These are phyloP conservation scores for Ogataea neopini DNA, from an alignment of 805 yeast genomes.

Conservation along the genomic window DNA sequence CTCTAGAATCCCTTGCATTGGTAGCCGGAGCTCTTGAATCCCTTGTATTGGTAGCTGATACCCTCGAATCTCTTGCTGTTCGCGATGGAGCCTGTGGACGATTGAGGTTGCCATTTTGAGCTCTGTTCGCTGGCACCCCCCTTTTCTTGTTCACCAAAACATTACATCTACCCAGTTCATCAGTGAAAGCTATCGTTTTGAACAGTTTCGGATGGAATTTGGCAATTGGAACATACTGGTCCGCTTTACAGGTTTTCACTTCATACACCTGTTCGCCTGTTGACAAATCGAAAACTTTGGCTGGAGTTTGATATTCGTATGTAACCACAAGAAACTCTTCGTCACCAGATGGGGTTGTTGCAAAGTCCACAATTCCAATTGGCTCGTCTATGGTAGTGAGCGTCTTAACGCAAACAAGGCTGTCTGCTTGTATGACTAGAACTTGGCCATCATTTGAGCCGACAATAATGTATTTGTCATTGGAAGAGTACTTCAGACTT, in stretches of 20 bases:
- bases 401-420: slow-evolving; percentile 36
- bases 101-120: not conserved
- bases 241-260: slow-evolving; percentile 30
- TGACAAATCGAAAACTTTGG: slow-evolving; percentile 37
- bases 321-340: slow-evolving; percentile 42
- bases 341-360: slow-evolving; percentile 29
- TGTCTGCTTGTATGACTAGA: slow-evolving; percentile 39
- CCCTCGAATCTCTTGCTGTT: no score
- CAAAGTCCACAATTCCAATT: slow-evolving; percentile 37
- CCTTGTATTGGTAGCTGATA: no score
- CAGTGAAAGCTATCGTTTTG: slow-evolving; percentile 23
- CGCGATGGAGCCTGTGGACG: slow-evolving; percentile 5
- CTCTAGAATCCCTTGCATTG: no score
- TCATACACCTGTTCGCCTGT: slow-evolving; percentile 27
- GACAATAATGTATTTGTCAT: slow-evolving; percentile 40
- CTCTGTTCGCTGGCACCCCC: slow-evolving; percentile 1
- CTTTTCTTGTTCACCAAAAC: slow-evolving; percentile 17
- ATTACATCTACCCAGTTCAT: slow-evolving; percentile 18
- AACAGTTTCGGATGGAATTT: slow-evolving; percentile 22
- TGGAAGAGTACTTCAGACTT: slow-evolving; percentile 38
- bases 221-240: slow-evolving; percentile 16
- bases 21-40: no score
- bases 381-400: slow-evolving; percentile 43
- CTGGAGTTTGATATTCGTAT: slow-evolving; percentile 41
- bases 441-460: slow-evolving; percentile 51